These are phyloP conservation scores for Phytophthora podocarpi DNA, from an alignment of 352 stramenopile species.

Conservation along the genomic window DNA sequence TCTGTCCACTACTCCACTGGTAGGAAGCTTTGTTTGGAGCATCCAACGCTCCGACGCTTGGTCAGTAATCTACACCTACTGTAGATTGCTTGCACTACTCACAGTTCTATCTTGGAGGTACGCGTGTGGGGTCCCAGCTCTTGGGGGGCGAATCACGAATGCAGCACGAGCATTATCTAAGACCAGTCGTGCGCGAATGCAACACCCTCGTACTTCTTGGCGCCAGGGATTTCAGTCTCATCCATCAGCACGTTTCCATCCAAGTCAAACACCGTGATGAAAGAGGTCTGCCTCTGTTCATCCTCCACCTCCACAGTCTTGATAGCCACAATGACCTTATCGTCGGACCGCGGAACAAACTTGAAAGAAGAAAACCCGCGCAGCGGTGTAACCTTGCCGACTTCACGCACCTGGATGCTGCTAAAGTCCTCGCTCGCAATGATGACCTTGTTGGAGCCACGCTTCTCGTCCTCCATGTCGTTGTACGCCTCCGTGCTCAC, in stretches of 20 bases:
- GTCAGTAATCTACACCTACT: slow-evolving; percentile 25
- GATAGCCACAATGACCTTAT: slow-evolving; percentile 92
- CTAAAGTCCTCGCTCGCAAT: slow-evolving; percentile 92
- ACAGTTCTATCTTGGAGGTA: slow-evolving; percentile 25
- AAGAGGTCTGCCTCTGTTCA: slow-evolving; percentile 91
- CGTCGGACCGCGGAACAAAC: slow-evolving; percentile 91
- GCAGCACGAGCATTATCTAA: slow-evolving; percentile 27
- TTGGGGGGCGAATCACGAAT: slow-evolving; percentile 8
- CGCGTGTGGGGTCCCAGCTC: slow-evolving; percentile 14
- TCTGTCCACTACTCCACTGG: slow-evolving; percentile 9
- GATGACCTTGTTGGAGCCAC: slow-evolving; percentile 90
- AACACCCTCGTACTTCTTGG: slow-evolving; percentile 94
- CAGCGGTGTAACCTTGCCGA: slow-evolving; percentile 85
- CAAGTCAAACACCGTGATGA: slow-evolving; percentile 94
- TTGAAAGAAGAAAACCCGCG: slow-evolving; percentile 96
- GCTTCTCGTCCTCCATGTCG: slow-evolving; percentile 94
- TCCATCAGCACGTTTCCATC: slow-evolving; percentile 89
- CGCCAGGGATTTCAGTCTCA: slow-evolving; percentile 90
- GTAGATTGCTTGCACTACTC: slow-evolving; percentile 27
- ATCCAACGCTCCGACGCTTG: background rate
- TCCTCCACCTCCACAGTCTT: slow-evolving; percentile 94
- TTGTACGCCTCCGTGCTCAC: slow-evolving; percentile 96
- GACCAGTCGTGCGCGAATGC: slow-evolving; percentile 90
- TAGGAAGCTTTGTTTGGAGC: slow-evolving; percentile 11
- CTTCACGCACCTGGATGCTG: slow-evolving; percentile 74